Evolutionary conservation across 164 flowering plant species (phyloP).

Genomic region (Chimonanthus salicifolius): DNA sequence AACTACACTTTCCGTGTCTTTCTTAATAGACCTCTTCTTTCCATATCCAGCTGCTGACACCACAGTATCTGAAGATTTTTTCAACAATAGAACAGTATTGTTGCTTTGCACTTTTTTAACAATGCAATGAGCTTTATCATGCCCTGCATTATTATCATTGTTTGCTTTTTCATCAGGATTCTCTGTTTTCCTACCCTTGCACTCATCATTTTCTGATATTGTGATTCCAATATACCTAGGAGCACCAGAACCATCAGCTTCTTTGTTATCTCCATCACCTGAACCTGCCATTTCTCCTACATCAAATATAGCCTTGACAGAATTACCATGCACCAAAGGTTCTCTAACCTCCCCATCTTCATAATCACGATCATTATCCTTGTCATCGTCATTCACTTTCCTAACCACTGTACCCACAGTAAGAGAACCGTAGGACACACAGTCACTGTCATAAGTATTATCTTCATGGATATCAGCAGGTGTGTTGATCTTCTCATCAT

Average conservation of each 20-base stretch:
- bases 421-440: conserved; percentile 34
- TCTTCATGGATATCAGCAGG: conserved; percentile 34
- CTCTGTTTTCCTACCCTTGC: neutral
- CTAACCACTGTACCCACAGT: conserved; percentile 11
- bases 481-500: conserved; percentile 27
- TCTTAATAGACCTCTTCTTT: conserved; percentile 9
- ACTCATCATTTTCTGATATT: neutral
- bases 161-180: neutral
- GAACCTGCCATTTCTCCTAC: conserved; percentile 3
- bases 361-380: conserved; percentile 29
- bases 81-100: conserved; percentile 13
- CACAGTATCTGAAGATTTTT: conserved; percentile 16
- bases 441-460: conserved; percentile 31
- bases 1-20: conserved; percentile 5
- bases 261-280: conserved; percentile 11
- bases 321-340: conserved; percentile 10
- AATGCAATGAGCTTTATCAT: neutral
- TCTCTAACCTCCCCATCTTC: conserved; percentile 74
- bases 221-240: neutral
- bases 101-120: conserved; percentile 9
- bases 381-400: conserved; percentile 8
- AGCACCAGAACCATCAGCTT: neutral
- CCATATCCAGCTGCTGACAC: conserved; percentile 7
- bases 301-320: conserved; percentile 14
- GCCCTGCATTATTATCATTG: conserved; percentile 9